A percentile compares a stretch with the other conserved stretches of the same genome.
These are phyloP conservation scores for Tuber borchii DNA, from an alignment of 495 filamentous ascomycete genomes.

Conservation along the genomic window DNA sequence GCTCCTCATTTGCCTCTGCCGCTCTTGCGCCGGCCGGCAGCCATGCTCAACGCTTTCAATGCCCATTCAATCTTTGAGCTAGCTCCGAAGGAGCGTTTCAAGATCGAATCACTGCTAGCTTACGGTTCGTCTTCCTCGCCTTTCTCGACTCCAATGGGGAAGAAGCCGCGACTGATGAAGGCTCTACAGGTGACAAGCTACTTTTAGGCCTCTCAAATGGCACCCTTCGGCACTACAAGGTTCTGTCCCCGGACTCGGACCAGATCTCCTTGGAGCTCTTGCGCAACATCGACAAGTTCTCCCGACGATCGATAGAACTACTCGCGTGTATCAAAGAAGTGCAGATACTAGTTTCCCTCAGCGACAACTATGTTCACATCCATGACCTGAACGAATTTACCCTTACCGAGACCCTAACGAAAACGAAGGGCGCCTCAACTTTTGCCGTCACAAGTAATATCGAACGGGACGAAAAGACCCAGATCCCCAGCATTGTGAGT, in stretches of 20 bases:
- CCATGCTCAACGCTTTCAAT: constrained; percentile 96
- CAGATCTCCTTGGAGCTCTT: constrained; percentile 70
- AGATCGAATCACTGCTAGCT: constrained; percentile 87
- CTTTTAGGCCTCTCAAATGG: constrained; percentile 88
- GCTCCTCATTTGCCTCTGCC: not conserved
- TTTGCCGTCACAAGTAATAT: constrained; percentile 95
- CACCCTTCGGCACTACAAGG: constrained; percentile 79
- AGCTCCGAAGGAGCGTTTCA: constrained; percentile 84
- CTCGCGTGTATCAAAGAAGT: constrained; percentile 92
- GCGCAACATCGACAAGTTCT: constrained; percentile 90
- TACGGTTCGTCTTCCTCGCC: constrained; percentile 54
- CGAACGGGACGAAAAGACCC: constrained; percentile 75
- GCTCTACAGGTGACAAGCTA: constrained; percentile 66
- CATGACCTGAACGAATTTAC: constrained; percentile 82
- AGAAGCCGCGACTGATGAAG: not conserved
- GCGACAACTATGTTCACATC: constrained; percentile 77
- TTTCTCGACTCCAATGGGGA: not conserved
- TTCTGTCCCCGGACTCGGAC: constrained; percentile 53
- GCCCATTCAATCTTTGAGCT: constrained; percentile 96
- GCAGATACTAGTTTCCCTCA: constrained; percentile 79
- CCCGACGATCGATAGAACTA: constrained; percentile 77
- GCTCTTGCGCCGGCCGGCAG: constrained; percentile 32
- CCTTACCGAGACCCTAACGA: constrained; percentile 67
- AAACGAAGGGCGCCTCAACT: constrained; percentile 77
- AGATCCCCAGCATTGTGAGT: constrained; percentile 83